Base-by-base conservation (phyloP, 306 rosid genomes). In the Biancaea sappan region DNA sequence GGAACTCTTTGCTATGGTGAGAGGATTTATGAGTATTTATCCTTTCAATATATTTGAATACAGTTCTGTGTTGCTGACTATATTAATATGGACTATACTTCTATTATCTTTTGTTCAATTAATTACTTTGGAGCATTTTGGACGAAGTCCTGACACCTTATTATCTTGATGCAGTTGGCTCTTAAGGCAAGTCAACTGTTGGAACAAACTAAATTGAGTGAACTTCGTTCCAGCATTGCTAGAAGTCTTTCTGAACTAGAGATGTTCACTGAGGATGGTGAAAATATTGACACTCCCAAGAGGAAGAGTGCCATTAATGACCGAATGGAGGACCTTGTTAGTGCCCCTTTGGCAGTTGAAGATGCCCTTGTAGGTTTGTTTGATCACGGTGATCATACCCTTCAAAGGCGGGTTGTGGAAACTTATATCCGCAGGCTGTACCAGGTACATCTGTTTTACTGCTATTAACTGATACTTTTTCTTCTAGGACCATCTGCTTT, bases 201-300 rank as follows among this genome's bases (percentile, higher is more conserved):
- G 84, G 99, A 95, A 81, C 99, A 95, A 86, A 95, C 99, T 80
- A 92, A 90, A 81, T 83, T 95, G 80, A 95, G 99, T 69, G 99
- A 95, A 82, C 98, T 95, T 74, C 96, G 99, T 85, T 95, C 96
- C 81, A 87, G 80, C 83, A 95, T 95, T 74, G 99, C 99, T 44
- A 88, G 98, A 88, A 95, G 98, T 85, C 99, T 95, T 83, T 95
- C 99, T 76, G 99, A 95, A 74, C 78, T 95, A 52, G 99, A 95
- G 81, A 95, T 95, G 99, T 95, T 95, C 83, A 95, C 99, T 0
- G 99, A 95, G 88, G 99, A 95, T 76, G 99, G 99, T 66, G 99
- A 95, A 85, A 95, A 18, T 83, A 92, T 95, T 88, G 99, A 95
- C 81, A 95, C 99, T 74, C 99, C 99, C 0, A 95, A 85, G 88